Evolutionary conservation across 129 eudicot species (phyloP).

Genomic region (Lactuca saligna): DNA sequence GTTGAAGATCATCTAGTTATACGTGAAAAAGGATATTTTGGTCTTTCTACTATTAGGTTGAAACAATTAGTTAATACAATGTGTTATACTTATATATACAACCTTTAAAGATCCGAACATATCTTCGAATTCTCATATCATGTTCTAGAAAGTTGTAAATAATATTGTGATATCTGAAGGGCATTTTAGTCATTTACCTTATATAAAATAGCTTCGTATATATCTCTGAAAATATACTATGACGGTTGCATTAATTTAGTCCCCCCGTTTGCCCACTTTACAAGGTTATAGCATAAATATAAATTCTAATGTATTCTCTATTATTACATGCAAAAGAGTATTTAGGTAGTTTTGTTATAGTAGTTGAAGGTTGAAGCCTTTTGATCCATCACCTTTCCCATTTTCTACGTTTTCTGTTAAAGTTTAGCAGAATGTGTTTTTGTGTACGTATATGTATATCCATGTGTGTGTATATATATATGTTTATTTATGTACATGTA

Average conservation of each 20-base stretch:
- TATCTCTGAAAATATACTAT: not conserved
- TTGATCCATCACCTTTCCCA: too few species aligned
- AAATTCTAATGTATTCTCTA: too few species aligned
- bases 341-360: too few species aligned
- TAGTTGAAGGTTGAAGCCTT: too few species aligned
- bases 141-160: not conserved
- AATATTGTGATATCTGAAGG: not conserved
- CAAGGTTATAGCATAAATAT: not conserved
- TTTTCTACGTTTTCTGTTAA: too few species aligned
- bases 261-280: not conserved
- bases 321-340: too few species aligned
- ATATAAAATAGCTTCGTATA: too few species aligned
- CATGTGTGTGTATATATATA: not conserved
- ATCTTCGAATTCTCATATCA: not conserved
- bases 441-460: not conserved
- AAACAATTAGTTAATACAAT: not conserved
- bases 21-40: not conserved
- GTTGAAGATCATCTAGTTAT: slow-evolving; percentile 3
- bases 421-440: not conserved
- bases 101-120: not conserved
- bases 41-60: not conserved
- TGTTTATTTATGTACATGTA: not conserved
- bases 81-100: not conserved
- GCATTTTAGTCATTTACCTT: not conserved
- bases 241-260: not conserved